Base-by-base conservation (phyloP, 2,329 filamentous ascomycete species). In the Sporothrix phasma region DNA sequence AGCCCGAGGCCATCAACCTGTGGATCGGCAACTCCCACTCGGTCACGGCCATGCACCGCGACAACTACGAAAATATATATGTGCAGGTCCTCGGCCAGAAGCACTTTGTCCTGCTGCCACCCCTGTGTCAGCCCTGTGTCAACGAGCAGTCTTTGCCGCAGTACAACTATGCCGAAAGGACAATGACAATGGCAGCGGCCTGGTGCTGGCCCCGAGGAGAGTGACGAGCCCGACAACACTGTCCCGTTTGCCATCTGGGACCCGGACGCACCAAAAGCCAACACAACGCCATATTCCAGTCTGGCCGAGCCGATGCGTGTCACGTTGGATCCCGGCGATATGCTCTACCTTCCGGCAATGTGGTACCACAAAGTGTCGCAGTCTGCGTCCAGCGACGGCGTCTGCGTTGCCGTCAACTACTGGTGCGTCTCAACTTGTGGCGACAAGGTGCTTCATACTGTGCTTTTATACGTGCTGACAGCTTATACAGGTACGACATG, bases 281-380 rank as follows among this genome's bases (percentile, higher is more conserved):
- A 79, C 53, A 68, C 79, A 0, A 88, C 87, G 1, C 69, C 69
- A 1, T 88, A 87, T 69, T 89, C 87, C 1, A 70, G 74, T 41
- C 76, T 86, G 11, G 84, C 84, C 0, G 75, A 76, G 56, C 86
- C 88, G 6, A 69, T 91, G 67, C 77, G 81, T n/a, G 84, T 92
- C 1, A 88, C 86, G 0, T 74, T 94, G 3, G 74, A 86, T 0
- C 81, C 85, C 10, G 89, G 89, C 0, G 90, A 94, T 72, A 90
- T 94, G 85, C 74, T 94, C 17, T 94, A 94, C 74, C 76, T 94
- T 34, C 90, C 90, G 6, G 86, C 88, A 5, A 83, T 92, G 79
- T 94, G 90, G 90, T 90, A 89, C 72, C 90, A 94, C 72, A 92
- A 93, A 72, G 90, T 94, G 4, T 85, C 83, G 6, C 90, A 94